A percentile compares a stretch with the other conserved stretches of the same genome.
phyloP scores from a whole-genome alignment of 192 early-diverging fungal species.

The Coemansia reversa region DNA sequence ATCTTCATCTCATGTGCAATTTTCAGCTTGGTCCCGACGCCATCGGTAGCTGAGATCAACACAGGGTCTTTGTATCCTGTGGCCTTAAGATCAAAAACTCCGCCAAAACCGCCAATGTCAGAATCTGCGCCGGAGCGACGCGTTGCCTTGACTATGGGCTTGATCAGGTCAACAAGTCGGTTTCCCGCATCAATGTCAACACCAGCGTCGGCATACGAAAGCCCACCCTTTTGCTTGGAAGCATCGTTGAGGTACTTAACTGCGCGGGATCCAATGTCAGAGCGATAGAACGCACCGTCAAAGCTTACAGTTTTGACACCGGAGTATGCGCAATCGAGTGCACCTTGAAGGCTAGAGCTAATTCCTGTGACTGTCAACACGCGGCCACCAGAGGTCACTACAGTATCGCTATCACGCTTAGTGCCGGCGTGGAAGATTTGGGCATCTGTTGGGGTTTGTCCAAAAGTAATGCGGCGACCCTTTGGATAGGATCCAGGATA shows the following conservation, averaged over 20 bases:
- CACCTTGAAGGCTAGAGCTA: constrained; percentile 66
- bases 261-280: constrained; percentile 89
- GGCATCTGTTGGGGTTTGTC: constrained; percentile 38
- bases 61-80: constrained; percentile 92
- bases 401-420: constrained; percentile 47
- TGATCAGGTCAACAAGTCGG: constrained; percentile 92
- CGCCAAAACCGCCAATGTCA: constrained; percentile 98
- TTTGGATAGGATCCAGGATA: constrained; percentile 90
- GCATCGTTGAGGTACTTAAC: constrained; percentile 42
- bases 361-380: constrained; percentile 92
- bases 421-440: constrained; percentile 96
- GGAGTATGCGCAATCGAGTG: constrained; percentile 77
- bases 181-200: constrained; percentile 97
- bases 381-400: constrained; percentile 90
- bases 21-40: constrained; percentile 98
- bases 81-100: constrained; percentile 93
- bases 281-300: constrained; percentile 83
- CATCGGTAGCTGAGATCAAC: constrained; percentile 96
- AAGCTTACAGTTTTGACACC: constrained; percentile 71
- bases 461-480: constrained; percentile 72
- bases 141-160: constrained; percentile 92
- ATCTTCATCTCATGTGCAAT: constrained; percentile 83
- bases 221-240: constrained; percentile 50
- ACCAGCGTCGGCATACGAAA: constrained; percentile 95
- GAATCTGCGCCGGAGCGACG: constrained; percentile 89